Percentiles rank a stretch among this genome's conserved stretches.
Conservation (phyloP, 805 yeast species). For the Candida anglica region DNA sequence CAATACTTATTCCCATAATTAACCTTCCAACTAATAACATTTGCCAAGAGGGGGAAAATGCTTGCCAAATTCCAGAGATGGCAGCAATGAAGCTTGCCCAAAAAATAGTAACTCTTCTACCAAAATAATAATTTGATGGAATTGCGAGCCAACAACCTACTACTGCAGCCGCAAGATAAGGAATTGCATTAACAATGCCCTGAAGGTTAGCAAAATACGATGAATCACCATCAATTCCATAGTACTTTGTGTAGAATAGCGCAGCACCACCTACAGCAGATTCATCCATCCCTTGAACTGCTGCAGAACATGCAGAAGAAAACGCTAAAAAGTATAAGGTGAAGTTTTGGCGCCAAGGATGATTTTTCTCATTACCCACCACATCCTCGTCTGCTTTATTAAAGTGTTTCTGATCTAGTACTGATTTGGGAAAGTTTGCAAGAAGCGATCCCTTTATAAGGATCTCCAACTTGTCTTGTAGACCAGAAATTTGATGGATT, state of each 20-base stretch:
- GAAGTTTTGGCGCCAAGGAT: too few relatives aligned
- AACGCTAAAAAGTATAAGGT: too few relatives aligned
- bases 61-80: slow-evolving; percentile 11
- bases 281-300: slow-evolving; percentile 12
- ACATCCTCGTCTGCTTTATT: too few relatives aligned
- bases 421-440: too few relatives aligned
- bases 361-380: too few relatives aligned
- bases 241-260: slow-evolving; percentile 6
- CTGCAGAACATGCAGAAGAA: slow-evolving; percentile 8
- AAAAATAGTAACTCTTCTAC: slow-evolving; percentile 10
- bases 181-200: slow-evolving; percentile 9
- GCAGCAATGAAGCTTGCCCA: slow-evolving; percentile 8
- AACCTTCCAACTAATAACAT: slow-evolving; percentile 10
- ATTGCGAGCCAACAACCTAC: slow-evolving; percentile 7
- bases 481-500: too few relatives aligned
- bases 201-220: slow-evolving; percentile 11
- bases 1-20: slow-evolving; percentile 12
- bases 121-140: slow-evolving; percentile 7
- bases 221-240: slow-evolving; percentile 4
- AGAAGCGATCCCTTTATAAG: too few relatives aligned
- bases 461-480: too few relatives aligned
- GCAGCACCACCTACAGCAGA: slow-evolving; percentile 15
- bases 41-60: slow-evolving; percentile 7
- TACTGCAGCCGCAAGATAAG: slow-evolving; percentile 9
- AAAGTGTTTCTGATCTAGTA: too few relatives aligned